phyloP scores from a whole-genome alignment of 2,329 filamentous ascomycete genomes.

The Alternaria gansuensis region DNA sequence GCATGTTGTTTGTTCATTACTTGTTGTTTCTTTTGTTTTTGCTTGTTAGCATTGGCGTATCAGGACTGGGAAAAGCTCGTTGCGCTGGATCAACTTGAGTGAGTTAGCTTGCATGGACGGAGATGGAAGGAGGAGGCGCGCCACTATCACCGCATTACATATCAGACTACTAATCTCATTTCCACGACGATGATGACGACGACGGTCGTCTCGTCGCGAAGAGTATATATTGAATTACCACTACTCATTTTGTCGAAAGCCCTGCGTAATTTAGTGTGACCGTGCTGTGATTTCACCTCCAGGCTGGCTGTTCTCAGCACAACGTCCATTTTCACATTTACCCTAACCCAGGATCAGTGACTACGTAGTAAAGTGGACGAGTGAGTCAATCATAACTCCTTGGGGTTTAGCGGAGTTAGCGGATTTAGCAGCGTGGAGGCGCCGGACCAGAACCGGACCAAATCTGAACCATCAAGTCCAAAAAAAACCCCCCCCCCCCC shows the following conservation, averaged over 20 bases:
- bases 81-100: conserved; percentile 15
- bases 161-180: conserved; percentile 10
- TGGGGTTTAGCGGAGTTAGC: no score
- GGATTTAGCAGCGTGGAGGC: no score
- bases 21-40: conserved; percentile 10
- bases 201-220: neutral
- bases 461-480: neutral
- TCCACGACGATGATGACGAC: neutral
- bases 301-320: neutral
- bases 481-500: neutral
- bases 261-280: neutral
- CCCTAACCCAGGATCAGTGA: no score
- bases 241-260: neutral
- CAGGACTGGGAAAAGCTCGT: conserved; percentile 16
- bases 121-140: neutral
- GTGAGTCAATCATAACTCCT: no score
- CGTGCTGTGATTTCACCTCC: neutral
- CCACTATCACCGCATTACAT: neutral
- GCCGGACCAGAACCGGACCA: no score
- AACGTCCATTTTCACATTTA: no score
- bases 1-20: conserved; percentile 7
- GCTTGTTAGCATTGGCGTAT: conserved; percentile 20
- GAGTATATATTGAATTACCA: conserved; percentile 2
- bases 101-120: neutral
- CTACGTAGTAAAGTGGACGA: no score